Percentiles rank a stretch among this genome's conserved stretches.
phyloP scores from a whole-genome alignment of 805 yeast genomes.

The Candida pseudofarinosa region DNA sequence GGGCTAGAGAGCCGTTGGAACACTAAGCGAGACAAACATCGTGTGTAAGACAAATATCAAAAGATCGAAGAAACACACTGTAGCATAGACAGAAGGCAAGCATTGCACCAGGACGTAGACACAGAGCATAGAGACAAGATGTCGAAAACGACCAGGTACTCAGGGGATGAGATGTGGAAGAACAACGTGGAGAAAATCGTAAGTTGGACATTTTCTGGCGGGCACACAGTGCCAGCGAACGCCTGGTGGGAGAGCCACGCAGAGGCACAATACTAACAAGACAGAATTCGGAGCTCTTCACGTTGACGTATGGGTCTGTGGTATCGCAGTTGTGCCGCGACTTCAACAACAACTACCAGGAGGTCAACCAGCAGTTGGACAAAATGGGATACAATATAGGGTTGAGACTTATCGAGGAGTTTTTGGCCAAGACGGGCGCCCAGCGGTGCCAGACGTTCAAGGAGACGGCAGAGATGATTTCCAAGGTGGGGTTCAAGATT shows the following conservation, averaged over 20 bases:
- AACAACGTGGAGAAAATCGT: slow-evolving; percentile 79
- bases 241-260: not conserved
- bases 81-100: not conserved
- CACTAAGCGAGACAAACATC: not conserved
- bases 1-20: too few species aligned
- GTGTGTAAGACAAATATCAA: not conserved
- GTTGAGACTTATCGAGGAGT: slow-evolving; percentile 84
- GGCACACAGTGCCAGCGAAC: not conserved
- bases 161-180: slow-evolving; percentile 92
- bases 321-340: slow-evolving; percentile 90
- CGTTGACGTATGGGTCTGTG: slow-evolving; percentile 91
- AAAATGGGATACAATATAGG: slow-evolving; percentile 97
- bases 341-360: slow-evolving; percentile 64
- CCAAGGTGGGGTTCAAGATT: slow-evolving; percentile 86
- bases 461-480: slow-evolving; percentile 83
- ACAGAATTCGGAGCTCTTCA: slow-evolving; percentile 84
- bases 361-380: slow-evolving; percentile 80
- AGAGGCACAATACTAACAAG: slow-evolving; percentile 9
- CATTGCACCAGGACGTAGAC: not conserved
- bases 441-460: slow-evolving; percentile 75
- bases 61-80: not conserved
- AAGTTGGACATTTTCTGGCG: slow-evolving; percentile 24
- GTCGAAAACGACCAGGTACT: slow-evolving; percentile 23
- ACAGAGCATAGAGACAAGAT: slow-evolving; percentile 6
- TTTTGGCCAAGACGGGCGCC: slow-evolving; percentile 81